These are phyloP conservation scores for Salisapilia sapeloensis DNA, from an alignment of 352 stramenopile genomes.

Conservation along the genomic window DNA sequence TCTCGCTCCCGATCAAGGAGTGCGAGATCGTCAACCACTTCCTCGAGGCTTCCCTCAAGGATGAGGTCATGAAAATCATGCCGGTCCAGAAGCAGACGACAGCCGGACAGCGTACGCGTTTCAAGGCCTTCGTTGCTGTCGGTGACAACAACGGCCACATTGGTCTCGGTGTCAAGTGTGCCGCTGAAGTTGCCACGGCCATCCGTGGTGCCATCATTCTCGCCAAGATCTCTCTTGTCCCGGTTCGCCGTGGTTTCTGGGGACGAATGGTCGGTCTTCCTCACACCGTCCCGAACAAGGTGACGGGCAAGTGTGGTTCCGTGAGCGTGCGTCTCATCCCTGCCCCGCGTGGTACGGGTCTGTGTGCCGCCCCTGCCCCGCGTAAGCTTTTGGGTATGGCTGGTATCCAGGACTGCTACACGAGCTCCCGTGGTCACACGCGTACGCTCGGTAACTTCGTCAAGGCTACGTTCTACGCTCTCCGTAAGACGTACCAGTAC, in stretches of 20 bases:
- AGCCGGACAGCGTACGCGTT: constrained; percentile 98
- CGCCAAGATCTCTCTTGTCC: constrained; percentile 97
- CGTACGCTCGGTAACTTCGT: constrained; percentile 99
- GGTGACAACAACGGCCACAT: constrained; percentile 98
- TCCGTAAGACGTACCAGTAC: constrained; percentile 97
- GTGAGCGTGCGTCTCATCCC: constrained; percentile 98
- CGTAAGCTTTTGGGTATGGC: constrained; percentile 99
- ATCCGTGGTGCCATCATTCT: constrained; percentile 99
- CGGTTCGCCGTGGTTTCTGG: constrained; percentile 99
- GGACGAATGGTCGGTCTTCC: constrained; percentile 87
- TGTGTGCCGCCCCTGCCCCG: constrained; percentile 94
- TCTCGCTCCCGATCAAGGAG: constrained; percentile 99
- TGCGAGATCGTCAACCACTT: constrained; percentile 99
- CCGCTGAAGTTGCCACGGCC: constrained; percentile 97
- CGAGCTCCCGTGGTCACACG: constrained; percentile 92
- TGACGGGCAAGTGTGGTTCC: constrained; percentile 99
- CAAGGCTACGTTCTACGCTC: constrained; percentile 98
- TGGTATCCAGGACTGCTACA: constrained; percentile 98
- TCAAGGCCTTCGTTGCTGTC: constrained; percentile 99
- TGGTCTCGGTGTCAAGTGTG: constrained; percentile 98
- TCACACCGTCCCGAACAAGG: constrained; percentile 97
- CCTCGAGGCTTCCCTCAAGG: constrained; percentile 95
- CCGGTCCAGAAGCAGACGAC: constrained; percentile 99
- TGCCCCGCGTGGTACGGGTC: constrained; percentile 96
- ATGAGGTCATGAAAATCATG: constrained; percentile 99